These are phyloP conservation scores for Exophiala spinifera DNA, from an alignment of 2,329 filamentous ascomycete species.

Conservation along the genomic window DNA sequence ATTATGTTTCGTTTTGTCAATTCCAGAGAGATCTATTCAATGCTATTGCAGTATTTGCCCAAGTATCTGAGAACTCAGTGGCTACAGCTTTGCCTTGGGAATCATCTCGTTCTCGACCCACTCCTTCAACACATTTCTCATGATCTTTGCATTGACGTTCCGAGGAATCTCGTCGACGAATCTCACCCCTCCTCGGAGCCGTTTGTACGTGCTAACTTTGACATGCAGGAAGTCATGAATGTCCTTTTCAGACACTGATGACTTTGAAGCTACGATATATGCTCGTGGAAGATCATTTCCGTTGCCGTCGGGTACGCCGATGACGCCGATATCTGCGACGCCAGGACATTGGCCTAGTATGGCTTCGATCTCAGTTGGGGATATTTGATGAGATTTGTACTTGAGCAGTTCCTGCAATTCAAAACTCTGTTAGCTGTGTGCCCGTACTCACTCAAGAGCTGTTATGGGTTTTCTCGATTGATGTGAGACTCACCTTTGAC, in stretches of 20 bases:
- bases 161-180: slow-evolving; percentile 50
- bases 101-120: slow-evolving; percentile 14
- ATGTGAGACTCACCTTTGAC: slow-evolving; percentile 32
- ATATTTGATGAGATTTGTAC: slow-evolving; percentile 46
- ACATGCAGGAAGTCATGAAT: slow-evolving; percentile 30
- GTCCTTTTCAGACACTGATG: slow-evolving; percentile 37
- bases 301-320: slow-evolving; percentile 37
- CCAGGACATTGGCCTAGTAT: slow-evolving; percentile 40
- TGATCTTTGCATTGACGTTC: slow-evolving; percentile 51
- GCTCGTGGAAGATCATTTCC: slow-evolving; percentile 42
- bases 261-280: slow-evolving; percentile 39
- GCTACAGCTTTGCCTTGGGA: slow-evolving; percentile 10
- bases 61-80: background rate
- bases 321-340: slow-evolving; percentile 47
- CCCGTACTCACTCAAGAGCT: background rate
- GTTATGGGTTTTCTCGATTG: background rate
- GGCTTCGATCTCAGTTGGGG: slow-evolving; percentile 48
- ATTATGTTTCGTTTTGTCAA: too few relatives aligned
- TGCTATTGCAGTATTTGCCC: too few relatives aligned
- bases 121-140: slow-evolving; percentile 31
- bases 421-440: background rate
- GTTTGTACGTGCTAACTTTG: slow-evolving; percentile 48
- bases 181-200: slow-evolving; percentile 45
- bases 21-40: too few relatives aligned
- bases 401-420: slow-evolving; percentile 42